These are phyloP conservation scores for Gossypium turneri DNA, from an alignment of 345 rosid genomes.

Conservation along the genomic window DNA sequence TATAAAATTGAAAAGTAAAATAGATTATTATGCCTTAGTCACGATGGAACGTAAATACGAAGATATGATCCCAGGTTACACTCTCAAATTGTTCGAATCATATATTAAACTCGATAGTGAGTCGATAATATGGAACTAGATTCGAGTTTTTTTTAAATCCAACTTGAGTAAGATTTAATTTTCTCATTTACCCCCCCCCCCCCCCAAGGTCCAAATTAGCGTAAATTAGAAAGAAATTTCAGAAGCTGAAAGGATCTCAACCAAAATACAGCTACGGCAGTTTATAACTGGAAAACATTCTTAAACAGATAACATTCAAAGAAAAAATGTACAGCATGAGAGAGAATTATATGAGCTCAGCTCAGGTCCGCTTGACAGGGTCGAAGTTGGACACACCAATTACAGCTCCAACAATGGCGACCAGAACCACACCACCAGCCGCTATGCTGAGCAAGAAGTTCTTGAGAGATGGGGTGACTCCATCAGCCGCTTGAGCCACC, in stretches of 20 bases:
- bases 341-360: not conserved
- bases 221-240: not conserved
- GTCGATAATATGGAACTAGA: too few relatives aligned
- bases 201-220: too few relatives aligned
- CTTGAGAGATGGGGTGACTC: conserved; percentile 74
- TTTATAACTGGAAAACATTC: conserved; percentile 19
- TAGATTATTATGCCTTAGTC: too few relatives aligned
- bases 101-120: too few relatives aligned
- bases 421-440: conserved; percentile 69
- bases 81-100: too few relatives aligned
- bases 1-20: too few relatives aligned
- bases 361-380: conserved; percentile 66
- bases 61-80: too few relatives aligned
- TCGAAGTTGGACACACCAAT: conserved; percentile 71
- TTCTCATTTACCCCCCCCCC: too few relatives aligned
- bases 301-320: conserved; percentile 17
- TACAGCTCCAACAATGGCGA: conserved; percentile 57
- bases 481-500: conserved; percentile 76
- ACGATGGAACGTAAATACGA: too few relatives aligned
- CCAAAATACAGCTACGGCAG: not conserved
- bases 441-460: conserved; percentile 90
- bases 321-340: not conserved
- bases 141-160: too few relatives aligned
- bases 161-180: too few relatives aligned
- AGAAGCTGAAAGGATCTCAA: not conserved